These are phyloP conservation scores for Scedosporium minutisporum DNA, from an alignment of 2,329 filamentous ascomycete species.

Conservation along the genomic window DNA sequence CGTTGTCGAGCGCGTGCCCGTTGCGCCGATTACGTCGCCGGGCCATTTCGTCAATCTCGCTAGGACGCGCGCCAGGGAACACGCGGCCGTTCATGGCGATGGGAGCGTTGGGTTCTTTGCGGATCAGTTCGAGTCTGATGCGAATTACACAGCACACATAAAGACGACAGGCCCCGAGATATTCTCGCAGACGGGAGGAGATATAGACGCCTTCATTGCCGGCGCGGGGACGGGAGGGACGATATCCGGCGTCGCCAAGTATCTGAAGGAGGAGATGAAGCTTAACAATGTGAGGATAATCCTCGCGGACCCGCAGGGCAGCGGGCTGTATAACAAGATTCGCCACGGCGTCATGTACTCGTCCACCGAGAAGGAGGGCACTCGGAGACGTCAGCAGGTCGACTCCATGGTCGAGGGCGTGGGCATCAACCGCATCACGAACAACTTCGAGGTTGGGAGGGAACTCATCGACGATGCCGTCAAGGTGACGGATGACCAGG, in stretches of 20 bases:
- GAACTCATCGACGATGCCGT: conserved; percentile 86
- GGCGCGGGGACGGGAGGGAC: conserved; percentile 94
- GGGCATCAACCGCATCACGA: conserved; percentile 87
- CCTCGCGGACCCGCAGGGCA: conserved; percentile 88
- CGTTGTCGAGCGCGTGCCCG: conserved; percentile 80
- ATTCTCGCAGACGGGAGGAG: conserved; percentile 62
- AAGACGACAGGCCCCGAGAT: conserved; percentile 84
- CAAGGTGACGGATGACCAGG: conserved; percentile 78
- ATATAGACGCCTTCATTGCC: conserved; percentile 78
- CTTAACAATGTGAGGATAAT: conserved; percentile 60
- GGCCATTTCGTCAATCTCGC: conserved; percentile 93
- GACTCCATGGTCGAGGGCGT: conserved; percentile 95
- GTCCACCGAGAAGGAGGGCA: conserved; percentile 79
- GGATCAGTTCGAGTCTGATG: conserved; percentile 87
- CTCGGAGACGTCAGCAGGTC: conserved; percentile 78
- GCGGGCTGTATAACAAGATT: conserved; percentile 84
- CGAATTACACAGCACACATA: conserved; percentile 82
- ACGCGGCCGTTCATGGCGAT: conserved; percentile 45
- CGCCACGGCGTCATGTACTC: conserved; percentile 96
- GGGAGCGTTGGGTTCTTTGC: conserved; percentile 81
- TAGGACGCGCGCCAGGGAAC: conserved; percentile 62
- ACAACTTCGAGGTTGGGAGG: conserved; percentile 81
- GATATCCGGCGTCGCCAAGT: conserved; percentile 75
- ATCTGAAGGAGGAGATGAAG: conserved; percentile 60
- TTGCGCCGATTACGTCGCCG: conserved; percentile 87